Base-by-base conservation (phyloP, 2,329 filamentous ascomycete genomes). In the Sarocladiaceae sp. region DNA sequence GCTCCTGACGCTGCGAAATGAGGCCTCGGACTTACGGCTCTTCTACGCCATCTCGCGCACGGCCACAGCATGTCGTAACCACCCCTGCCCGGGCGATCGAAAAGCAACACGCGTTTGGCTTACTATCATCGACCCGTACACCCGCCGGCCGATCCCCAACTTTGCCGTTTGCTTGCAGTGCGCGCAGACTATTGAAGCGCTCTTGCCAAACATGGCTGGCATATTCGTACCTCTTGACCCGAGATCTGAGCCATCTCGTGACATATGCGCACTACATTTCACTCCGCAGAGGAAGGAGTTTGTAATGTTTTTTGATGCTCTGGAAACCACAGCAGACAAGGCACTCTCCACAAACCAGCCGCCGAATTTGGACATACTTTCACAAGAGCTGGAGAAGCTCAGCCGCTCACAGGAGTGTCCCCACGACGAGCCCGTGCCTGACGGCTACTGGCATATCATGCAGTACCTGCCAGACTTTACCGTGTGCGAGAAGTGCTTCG, bases 401-500 rank as follows among this genome's bases (percentile, higher is more conserved):
- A 72, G 72, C 16, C 18, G 21, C 13, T 63, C 67, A 4, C 62
- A 78, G 21, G 70, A 75, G 3, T 94, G 88, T 57, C 68, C 69
- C 16, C 73, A 79, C 26, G 80, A 85, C 57, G 74, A 71, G n/a
- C 70, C 79, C 4, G 63, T 84, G 2, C 61, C 69, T n/a, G 74
- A 79, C 45, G 74, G 72, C 11, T 68, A 73, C 31, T 96, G 90
- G 90, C 82, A 94, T 60, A 81, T 77, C 45, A 88, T 94, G 60
- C 79, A 85, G 1, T 71, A 77, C 12, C 67, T 94, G 0, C 86
- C 85, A 0, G 78, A 89, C 39, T 80, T 95, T 55, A 88, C 85
- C 1, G 83, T 95, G 3, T 97, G 90, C 62, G 80, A 85, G 51
- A 87, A 91, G 61, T 97, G 90, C 61, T 95, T 85, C 59, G 78